phyloP scores from a whole-genome alignment of 169 alveolate species.

The Babesia sp. region DNA sequence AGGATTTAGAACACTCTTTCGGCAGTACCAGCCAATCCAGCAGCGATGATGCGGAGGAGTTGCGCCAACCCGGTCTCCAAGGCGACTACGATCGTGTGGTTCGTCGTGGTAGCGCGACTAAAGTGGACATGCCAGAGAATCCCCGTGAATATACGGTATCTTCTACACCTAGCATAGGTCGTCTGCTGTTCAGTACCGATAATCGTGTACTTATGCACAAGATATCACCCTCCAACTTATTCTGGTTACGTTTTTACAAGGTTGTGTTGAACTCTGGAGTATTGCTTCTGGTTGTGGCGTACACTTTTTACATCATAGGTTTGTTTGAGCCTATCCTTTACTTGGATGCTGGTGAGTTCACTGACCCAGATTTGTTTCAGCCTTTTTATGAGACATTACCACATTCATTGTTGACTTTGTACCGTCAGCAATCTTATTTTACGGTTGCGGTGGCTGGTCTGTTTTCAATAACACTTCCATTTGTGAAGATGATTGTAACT shows the following conservation, averaged over 20 bases:
- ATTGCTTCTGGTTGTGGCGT: constrained; percentile 27
- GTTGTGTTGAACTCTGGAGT: constrained; percentile 23
- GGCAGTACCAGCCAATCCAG: not conserved
- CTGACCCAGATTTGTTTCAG: constrained; percentile 49
- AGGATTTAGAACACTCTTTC: not conserved
- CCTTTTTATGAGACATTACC: constrained; percentile 58
- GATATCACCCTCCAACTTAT: constrained; percentile 32
- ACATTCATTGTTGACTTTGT: constrained; percentile 54
- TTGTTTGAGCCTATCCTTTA: constrained; percentile 47
- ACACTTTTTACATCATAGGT: constrained; percentile 42
- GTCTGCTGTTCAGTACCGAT: not conserved
- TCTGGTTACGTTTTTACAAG: constrained; percentile 50
- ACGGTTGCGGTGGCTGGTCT: constrained; percentile 39
- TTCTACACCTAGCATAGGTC: constrained; percentile 2
- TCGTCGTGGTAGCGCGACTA: not conserved
- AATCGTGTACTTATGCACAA: constrained; percentile 32
- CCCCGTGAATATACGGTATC: not conserved
- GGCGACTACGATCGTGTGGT: not conserved
- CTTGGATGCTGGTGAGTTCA: constrained; percentile 59
- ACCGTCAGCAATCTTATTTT: constrained; percentile 45
- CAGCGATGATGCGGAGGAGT: not conserved
- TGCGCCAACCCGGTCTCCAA: not conserved
- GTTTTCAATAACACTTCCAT: constrained; percentile 60
- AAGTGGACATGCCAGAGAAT: constrained; percentile 12
- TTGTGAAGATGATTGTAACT: constrained; percentile 56